These are phyloP conservation scores for Nephelium lappaceum DNA, from an alignment of 345 rosid genomes.

Conservation along the genomic window DNA sequence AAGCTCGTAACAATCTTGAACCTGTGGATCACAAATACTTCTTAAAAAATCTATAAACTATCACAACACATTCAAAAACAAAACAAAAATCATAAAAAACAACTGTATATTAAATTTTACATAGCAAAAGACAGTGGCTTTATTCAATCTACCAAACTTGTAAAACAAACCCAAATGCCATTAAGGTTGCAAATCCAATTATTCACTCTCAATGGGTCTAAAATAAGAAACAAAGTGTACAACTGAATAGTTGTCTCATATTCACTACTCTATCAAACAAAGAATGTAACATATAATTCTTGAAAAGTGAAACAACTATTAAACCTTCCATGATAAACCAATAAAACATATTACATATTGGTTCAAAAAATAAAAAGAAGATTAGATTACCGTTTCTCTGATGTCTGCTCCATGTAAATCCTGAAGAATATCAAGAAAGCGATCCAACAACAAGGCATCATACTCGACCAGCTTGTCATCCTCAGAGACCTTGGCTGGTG, in stretches of 20 bases:
- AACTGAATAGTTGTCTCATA: background rate
- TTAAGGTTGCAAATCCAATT: background rate
- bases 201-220: slow-evolving; percentile 5
- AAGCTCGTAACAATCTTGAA: slow-evolving; percentile 93
- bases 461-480: slow-evolving; percentile 95
- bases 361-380: background rate
- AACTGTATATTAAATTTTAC: background rate
- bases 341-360: background rate
- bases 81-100: background rate
- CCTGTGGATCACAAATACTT: slow-evolving; percentile 40
- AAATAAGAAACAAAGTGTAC: background rate
- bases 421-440: slow-evolving; percentile 94
- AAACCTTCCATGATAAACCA: background rate
- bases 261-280: background rate
- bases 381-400: slow-evolving; percentile 66
- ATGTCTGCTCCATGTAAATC: slow-evolving; percentile 90
- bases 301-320: background rate
- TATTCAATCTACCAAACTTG: background rate
- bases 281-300: background rate
- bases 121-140: background rate
- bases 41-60: background rate
- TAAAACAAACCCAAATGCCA: background rate
- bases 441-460: slow-evolving; percentile 87
- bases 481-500: slow-evolving; percentile 85
- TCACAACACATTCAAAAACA: no score